Percentiles rank a stretch among this genome's conserved stretches.
These are phyloP conservation scores for Tuctoria greenei DNA, from an alignment of 176 grass and related monocot genomes.

Conservation along the genomic window DNA sequence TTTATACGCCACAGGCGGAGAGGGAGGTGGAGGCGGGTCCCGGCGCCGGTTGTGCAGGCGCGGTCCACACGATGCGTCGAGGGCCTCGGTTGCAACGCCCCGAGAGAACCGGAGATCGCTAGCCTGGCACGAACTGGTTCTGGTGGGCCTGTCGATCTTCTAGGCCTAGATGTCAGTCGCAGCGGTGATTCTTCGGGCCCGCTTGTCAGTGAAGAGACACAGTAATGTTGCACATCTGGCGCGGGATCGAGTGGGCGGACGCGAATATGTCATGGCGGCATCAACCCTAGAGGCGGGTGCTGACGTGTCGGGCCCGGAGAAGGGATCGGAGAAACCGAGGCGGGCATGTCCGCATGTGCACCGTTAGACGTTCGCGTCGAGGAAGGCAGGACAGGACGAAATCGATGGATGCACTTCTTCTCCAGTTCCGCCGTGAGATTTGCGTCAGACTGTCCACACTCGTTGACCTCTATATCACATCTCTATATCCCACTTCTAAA, in stretches of 20 bases:
- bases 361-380: constrained; percentile 12
- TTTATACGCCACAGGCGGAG: constrained; percentile 39
- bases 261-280: neutral
- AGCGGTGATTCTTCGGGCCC: neutral
- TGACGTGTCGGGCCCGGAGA: neutral
- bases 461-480: no score
- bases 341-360: neutral
- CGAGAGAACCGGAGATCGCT: constrained; percentile 19
- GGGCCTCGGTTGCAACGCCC: constrained; percentile 54
- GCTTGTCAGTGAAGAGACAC: neutral
- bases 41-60: constrained; percentile 2
- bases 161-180: neutral
- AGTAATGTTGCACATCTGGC: neutral
- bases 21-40: constrained; percentile 2
- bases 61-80: constrained; percentile 37
- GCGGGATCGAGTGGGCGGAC: neutral
- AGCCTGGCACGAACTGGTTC: neutral
- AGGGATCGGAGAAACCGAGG: neutral
- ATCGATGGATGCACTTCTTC: neutral
- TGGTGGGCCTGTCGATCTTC: neutral
- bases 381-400: neutral
- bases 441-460: no score
- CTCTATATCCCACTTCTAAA: no score
- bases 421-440: neutral
- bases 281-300: neutral